Conservation (phyloP, 2,329 filamentous ascomycete genomes). For the Stenocarpella maydis region DNA sequence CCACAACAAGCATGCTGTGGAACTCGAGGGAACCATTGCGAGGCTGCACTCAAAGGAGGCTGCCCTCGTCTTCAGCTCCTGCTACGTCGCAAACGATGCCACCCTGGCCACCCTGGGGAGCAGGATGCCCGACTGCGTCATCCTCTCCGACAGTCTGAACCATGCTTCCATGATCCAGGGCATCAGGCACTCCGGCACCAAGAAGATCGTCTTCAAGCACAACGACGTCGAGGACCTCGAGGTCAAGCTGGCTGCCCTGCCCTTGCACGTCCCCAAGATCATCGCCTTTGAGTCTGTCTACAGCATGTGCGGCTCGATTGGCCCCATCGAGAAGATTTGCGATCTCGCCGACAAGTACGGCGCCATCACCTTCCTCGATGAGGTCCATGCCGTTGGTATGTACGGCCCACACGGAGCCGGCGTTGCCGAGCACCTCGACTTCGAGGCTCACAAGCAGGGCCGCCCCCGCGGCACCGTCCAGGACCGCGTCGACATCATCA, state of each 20-base stretch:
- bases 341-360: constrained; percentile 98
- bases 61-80: constrained; percentile 94
- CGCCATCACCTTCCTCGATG: constrained; percentile 95
- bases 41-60: constrained; percentile 91
- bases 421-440: constrained; percentile 97
- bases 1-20: constrained; percentile 93
- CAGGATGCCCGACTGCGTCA: constrained; percentile 95
- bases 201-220: constrained; percentile 98
- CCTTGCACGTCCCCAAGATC: constrained; percentile 88
- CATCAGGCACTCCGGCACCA: constrained; percentile 94
- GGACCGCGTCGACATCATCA: constrained; percentile 98
- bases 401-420: constrained; percentile 95
- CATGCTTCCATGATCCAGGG: constrained; percentile 99
- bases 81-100: constrained; percentile 98
- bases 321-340: constrained; percentile 94
- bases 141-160: constrained; percentile 96
- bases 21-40: constrained; percentile 81
- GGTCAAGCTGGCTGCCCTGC: constrained; percentile 87
- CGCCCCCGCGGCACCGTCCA: constrained; percentile 83
- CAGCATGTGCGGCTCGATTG: constrained; percentile 98
- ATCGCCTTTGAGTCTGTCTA: constrained; percentile 99
- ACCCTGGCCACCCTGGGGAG: constrained; percentile 96
- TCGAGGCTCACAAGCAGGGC: constrained; percentile 81
- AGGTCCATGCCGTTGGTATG: constrained; percentile 99
- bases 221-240: constrained; percentile 95